Conservation (phyloP, 2,329 filamentous ascomycete species). For the Cladophialophora exuberans region DNA sequence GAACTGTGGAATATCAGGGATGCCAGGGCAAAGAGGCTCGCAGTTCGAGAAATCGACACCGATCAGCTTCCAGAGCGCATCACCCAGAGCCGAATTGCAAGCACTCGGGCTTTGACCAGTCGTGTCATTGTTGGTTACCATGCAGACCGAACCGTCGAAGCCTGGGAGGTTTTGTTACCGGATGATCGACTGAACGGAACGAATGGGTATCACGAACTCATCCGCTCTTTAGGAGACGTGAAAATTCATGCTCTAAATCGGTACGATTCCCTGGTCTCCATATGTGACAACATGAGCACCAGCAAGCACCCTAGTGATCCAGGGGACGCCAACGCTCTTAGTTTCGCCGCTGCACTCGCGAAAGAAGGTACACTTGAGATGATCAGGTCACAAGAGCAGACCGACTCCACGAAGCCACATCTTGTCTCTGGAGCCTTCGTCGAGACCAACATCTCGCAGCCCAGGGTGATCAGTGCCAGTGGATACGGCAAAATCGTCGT, state of each 20-base stretch:
- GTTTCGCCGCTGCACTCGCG: constrained; percentile 24
- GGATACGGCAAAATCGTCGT: constrained; percentile 74
- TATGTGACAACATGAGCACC: constrained; percentile 31
- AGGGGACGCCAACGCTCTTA: constrained; percentile 12
- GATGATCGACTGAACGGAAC: constrained; percentile 5
- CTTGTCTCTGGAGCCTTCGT: constrained; percentile 18
- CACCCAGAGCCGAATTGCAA: constrained; percentile 26
- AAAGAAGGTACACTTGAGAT: constrained; percentile 26
- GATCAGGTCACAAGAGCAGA: constrained; percentile 26
- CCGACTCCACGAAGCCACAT: constrained; percentile 26
- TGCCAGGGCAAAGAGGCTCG: constrained; percentile 24
- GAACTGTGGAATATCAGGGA: constrained; percentile 29
- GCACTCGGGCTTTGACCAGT: constrained; percentile 27
- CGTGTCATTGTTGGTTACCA: constrained; percentile 26
- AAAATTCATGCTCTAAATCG: constrained; percentile 22
- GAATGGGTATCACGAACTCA: constrained; percentile 25
- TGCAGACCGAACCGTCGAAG: constrained; percentile 19
- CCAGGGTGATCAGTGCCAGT: constrained; percentile 23
- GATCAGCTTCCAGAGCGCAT: constrained; percentile 22
- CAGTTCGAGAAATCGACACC: constrained; percentile 7
- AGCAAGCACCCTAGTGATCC: constrained; percentile 17
- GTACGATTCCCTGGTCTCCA: constrained; percentile 19
- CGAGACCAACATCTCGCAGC: constrained; percentile 21
- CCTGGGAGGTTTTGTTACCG: constrained; percentile 27
- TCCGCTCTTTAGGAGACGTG: constrained; percentile 23